A percentile compares a stretch with the other conserved stretches of the same genome.
These are phyloP conservation scores for Claviceps purpurea DNA, from an alignment of 2,329 filamentous ascomycete species.

Conservation along the genomic window DNA sequence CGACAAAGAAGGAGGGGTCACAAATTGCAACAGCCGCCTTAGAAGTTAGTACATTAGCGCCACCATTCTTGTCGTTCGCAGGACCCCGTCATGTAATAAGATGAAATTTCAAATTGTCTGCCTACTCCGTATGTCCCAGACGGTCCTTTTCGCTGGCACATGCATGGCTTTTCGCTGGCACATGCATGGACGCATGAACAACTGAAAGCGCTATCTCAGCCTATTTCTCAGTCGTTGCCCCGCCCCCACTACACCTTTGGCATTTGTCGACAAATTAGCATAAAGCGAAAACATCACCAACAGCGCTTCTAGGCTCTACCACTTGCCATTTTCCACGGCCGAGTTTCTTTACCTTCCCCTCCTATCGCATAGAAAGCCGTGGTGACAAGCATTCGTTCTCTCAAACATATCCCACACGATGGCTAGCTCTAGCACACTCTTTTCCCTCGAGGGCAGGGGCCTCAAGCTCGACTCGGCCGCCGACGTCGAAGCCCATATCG, in stretches of 20 bases:
- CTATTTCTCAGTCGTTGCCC: slow-evolving; percentile 9
- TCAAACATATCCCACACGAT: slow-evolving; percentile 9
- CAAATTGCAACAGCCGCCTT: not conserved
- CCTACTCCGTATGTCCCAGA: not conserved
- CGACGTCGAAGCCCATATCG: slow-evolving; percentile 76
- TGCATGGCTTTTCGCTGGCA: not conserved
- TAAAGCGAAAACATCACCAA: not conserved
- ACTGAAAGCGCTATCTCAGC: no score
- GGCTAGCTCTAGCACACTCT: slow-evolving; percentile 43
- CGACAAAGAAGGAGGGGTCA: not conserved
- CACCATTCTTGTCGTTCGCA: not conserved
- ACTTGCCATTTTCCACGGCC: not conserved
- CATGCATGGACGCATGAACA: not conserved
- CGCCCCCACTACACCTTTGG: slow-evolving; percentile 16
- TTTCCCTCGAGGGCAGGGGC: slow-evolving; percentile 82
- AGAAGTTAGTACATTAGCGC: not conserved
- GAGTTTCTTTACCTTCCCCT: slow-evolving; percentile 1
- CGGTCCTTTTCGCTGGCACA: not conserved
- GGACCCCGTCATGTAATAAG: no score
- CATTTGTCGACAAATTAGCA: not conserved
- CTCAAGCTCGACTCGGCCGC: slow-evolving; percentile 83
- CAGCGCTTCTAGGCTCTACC: not conserved
- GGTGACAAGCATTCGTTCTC: not conserved
- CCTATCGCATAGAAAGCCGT: not conserved
- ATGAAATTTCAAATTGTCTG: no score